A percentile compares a stretch with the other conserved stretches of the same genome.
Conservation (phyloP, 1,284 basidiomycete genomes). For the Caloboletus firmus region DNA sequence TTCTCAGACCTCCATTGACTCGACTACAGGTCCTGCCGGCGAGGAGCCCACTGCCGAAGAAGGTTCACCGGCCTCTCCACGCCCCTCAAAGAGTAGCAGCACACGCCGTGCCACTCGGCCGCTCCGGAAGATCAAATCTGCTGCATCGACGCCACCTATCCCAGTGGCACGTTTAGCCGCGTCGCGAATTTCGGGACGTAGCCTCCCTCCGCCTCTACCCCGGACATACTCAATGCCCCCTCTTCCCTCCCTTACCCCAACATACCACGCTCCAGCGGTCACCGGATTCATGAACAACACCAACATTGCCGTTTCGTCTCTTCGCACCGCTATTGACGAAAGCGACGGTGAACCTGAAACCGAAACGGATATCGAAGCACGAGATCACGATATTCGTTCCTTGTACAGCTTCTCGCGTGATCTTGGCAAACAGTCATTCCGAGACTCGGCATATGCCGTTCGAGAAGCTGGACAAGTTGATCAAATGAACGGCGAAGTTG, state of each 20-base stretch:
- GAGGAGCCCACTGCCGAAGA: constrained; percentile 30
- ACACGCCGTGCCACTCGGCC: constrained; percentile 33
- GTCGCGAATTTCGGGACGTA: constrained; percentile 33
- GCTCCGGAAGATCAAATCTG: constrained; percentile 38
- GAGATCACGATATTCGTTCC: constrained; percentile 32
- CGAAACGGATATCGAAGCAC: constrained; percentile 34
- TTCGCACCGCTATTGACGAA: constrained; percentile 39
- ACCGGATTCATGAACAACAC: constrained; percentile 38
- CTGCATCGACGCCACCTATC: constrained; percentile 37
- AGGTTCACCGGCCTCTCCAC: constrained; percentile 24
- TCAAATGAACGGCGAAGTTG: constrained; percentile 26
- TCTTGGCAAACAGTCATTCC: constrained; percentile 31
- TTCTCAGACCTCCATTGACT: constrained; percentile 38
- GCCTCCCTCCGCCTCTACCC: constrained; percentile 31
- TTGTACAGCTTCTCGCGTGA: constrained; percentile 37
- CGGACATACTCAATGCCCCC: constrained; percentile 37
- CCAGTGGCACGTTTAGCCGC: constrained; percentile 37
- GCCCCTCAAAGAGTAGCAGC: constrained; percentile 24
- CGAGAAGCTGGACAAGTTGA: constrained; percentile 24
- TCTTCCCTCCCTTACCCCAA: constrained; percentile 28
- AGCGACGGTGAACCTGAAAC: constrained; percentile 38
- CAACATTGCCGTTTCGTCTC: constrained; percentile 39
- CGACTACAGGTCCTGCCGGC: constrained; percentile 24
- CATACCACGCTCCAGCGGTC: constrained; percentile 30
- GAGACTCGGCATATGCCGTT: constrained; percentile 25